Evolutionary conservation across 768 basidiomycete genomes (phyloP).

Genomic region (Naematelia encephala): DNA sequence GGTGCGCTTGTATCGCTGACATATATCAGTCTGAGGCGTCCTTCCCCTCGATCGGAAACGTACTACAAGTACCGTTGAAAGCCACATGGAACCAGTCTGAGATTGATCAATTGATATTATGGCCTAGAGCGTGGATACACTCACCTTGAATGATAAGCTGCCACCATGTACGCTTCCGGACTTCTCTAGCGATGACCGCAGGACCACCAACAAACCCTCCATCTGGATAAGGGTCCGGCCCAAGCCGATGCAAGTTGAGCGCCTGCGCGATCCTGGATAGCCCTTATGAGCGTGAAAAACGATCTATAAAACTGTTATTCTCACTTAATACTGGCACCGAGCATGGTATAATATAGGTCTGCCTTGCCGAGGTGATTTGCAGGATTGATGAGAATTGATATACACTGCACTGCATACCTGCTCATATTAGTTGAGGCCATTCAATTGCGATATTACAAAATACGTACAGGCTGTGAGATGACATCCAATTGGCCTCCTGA

Average conservation of each 20-base stretch:
- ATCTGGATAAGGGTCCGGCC: slow-evolving; percentile 16
- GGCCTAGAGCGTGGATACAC: not conserved
- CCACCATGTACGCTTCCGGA: slow-evolving; percentile 25
- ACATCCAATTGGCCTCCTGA: slow-evolving; percentile 20
- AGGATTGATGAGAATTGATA: slow-evolving; percentile 20
- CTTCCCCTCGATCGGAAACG: not conserved
- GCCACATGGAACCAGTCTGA: slow-evolving; percentile 29
- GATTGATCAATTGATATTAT: not conserved
- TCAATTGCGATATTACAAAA: slow-evolving; percentile 20
- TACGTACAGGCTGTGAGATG: slow-evolving; percentile 15
- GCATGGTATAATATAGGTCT: slow-evolving; percentile 29
- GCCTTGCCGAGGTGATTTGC: slow-evolving; percentile 29
- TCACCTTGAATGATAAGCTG: slow-evolving; percentile 28
- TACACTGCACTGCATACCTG: slow-evolving; percentile 23
- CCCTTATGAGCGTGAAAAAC: not conserved
- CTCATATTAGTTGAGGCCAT: not conserved
- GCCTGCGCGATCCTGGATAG: slow-evolving; percentile 18
- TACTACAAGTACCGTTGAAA: slow-evolving; percentile 24
- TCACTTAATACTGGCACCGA: slow-evolving; percentile 20
- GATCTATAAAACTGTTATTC: not conserved
- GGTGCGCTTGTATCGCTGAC: not conserved
- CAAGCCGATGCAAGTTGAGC: slow-evolving; percentile 28
- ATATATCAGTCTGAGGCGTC: not conserved
- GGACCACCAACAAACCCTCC: not conserved
- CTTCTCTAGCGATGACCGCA: slow-evolving; percentile 19